These are phyloP conservation scores for Kalmanozyma brasiliensis DNA, from an alignment of 1,284 basidiomycete species.

Conservation along the genomic window DNA sequence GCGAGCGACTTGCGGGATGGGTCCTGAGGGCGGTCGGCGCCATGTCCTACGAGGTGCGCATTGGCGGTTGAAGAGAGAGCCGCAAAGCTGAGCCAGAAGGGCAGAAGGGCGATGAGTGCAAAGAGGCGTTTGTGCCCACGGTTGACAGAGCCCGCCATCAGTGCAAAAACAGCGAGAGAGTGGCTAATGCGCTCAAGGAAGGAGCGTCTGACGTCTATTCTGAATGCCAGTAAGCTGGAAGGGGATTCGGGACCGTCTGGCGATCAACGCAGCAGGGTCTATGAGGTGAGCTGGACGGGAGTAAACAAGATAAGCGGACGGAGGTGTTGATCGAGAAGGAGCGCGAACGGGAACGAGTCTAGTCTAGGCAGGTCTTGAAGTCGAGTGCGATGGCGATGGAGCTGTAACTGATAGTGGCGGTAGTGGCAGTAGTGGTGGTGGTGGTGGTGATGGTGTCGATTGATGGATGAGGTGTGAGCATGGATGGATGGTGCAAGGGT, in stretches of 20 bases:
- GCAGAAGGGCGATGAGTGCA: constrained; percentile 46
- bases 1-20: constrained; percentile 53
- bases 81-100: constrained; percentile 47
- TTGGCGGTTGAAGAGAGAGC: constrained; percentile 19
- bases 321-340: neutral
- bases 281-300: no score
- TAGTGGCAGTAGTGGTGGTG: no score
- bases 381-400: no score
- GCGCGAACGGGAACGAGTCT: neutral
- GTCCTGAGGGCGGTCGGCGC: constrained; percentile 30
- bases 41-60: constrained; percentile 17
- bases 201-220: neutral
- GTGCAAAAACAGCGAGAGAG: neutral
- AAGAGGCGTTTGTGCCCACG: constrained; percentile 39
- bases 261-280: constrained; percentile 7
- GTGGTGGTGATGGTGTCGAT: no score
- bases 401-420: no score
- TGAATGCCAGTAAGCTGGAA: neutral
- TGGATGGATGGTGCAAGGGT: neutral
- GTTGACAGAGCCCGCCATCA: constrained; percentile 28
- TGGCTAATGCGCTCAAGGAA: constrained; percentile 1
- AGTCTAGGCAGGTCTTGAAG: neutral
- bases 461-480: no score
- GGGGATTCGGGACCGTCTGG: neutral
- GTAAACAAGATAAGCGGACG: neutral